Evolutionary conservation across 2,329 filamentous ascomycete species (phyloP), one percentile per base, ranked within the genome.

Genomic region (Exophiala oligosperma): DNA sequence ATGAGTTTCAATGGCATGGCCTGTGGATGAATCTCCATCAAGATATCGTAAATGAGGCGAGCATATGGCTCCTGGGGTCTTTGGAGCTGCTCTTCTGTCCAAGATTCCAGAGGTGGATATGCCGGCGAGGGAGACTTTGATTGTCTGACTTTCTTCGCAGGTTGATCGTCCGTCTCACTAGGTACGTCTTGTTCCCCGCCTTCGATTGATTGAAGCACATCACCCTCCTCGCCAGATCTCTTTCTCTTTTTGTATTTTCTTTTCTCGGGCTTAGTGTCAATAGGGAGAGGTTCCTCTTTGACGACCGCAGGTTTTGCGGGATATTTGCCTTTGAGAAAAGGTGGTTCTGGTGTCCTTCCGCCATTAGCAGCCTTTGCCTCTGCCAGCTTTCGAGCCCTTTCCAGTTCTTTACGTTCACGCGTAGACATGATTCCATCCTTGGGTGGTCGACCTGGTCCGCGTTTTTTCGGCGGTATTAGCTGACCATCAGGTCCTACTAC

Each of bases 351-450:
- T 37, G 76, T 77, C 35, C 74, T 71, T 52, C 75, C 76, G 29
- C 77, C 77, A 60, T 78, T 77, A n/a, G 74, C 74, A 29, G 63
- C 64, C 55, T 70, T 70, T 41, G 68, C 66, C 64, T 79, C 74
- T 43, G 76, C 76, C 60, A 81, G 71, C 65, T 82, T 83, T 56
- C 77, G 76, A 57, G 81, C 78, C 61, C 79, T 79, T 55, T 80
- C 77, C 65, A 83, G 73, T 62, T 81, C 77, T 24, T 80, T 79
- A 59, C 80, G 75, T 68, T 87, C 84, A 49, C 85, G 80, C 67
- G 86, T 87, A 3, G 84, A 87, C 78, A 87, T 84, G 67, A 87
- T 80, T 21, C 85, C 85, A 67, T 87, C 84, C 73, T 87, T 87
- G 8, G 85, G 85, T 44, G 85, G 85, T 50, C 85, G 77, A 52